phyloP scores from a whole-genome alignment of 2,329 filamentous ascomycete genomes.

The Triangularia verruculosa region DNA sequence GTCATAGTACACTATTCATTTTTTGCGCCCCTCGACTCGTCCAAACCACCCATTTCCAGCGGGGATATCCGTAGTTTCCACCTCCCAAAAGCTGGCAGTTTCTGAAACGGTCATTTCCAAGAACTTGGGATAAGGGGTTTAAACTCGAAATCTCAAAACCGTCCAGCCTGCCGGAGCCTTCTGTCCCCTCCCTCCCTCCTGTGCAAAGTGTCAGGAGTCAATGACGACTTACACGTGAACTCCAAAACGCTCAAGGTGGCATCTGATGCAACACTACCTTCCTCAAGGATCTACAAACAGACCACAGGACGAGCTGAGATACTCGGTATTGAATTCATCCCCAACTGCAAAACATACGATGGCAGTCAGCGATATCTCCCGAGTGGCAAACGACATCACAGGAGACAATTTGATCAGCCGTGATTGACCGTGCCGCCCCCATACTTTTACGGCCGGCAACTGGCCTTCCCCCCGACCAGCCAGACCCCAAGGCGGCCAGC shows the following conservation, averaged over 20 bases:
- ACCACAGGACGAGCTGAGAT: neutral
- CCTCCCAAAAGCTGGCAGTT: neutral
- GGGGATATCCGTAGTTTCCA: neutral
- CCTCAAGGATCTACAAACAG: neutral
- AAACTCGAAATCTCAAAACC: neutral
- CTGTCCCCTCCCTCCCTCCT: neutral
- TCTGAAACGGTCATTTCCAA: neutral
- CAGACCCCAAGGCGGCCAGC: slow-evolving; percentile 1
- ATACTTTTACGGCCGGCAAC: neutral
- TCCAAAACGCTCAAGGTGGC: neutral
- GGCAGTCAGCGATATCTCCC: neutral
- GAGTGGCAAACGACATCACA: slow-evolving; percentile 14
- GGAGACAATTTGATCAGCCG: neutral
- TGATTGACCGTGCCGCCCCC: slow-evolving; percentile 14
- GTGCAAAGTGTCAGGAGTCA: neutral
- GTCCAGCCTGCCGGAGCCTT: neutral
- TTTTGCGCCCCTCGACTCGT: neutral
- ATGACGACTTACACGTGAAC: neutral
- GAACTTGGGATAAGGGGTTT: neutral
- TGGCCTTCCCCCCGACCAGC: neutral
- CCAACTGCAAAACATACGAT: neutral
- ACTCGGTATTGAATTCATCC: neutral
- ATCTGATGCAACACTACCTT: neutral
- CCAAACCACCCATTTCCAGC: neutral
- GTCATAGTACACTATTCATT: neutral